phyloP scores from a whole-genome alignment of 805 yeast species.

The Alloascoidea hylecoeti region DNA sequence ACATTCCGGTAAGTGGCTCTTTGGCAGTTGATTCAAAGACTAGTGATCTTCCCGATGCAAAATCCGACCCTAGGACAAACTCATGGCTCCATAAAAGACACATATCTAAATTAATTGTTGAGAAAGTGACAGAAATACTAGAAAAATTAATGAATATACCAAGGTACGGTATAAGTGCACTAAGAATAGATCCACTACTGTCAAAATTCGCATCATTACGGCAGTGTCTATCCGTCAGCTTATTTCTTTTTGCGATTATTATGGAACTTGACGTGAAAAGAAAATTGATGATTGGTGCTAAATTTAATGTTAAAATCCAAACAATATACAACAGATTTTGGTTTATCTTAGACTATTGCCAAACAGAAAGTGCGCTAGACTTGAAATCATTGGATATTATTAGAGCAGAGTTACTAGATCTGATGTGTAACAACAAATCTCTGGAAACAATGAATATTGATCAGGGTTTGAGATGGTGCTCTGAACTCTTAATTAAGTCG shows the following conservation, averaged over 20 bases:
- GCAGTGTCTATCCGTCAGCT: background rate
- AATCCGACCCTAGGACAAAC: too few relatives aligned
- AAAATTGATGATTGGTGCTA: background rate
- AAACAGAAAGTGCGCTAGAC: background rate
- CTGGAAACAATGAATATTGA: background rate
- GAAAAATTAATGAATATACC: background rate
- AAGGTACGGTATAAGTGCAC: background rate
- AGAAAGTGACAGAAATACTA: background rate
- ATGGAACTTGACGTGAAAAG: background rate
- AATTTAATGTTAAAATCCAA: background rate
- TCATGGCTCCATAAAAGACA: background rate
- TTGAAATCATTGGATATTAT: background rate
- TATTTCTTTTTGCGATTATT: background rate
- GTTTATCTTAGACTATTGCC: background rate
- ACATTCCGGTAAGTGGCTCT: background rate
- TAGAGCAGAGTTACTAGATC: background rate
- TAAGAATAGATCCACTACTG: background rate
- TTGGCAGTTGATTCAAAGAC: too few relatives aligned
- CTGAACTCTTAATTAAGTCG: background rate
- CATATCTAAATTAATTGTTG: background rate
- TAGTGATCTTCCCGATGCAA: too few relatives aligned
- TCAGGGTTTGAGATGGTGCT: background rate
- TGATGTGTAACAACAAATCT: background rate
- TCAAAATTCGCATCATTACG: background rate
- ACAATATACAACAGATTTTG: background rate